Evolutionary conservation across 192 early-diverging fungal genomes (phyloP).

Genomic region (Gryganskiella cystojenkinii): DNA sequence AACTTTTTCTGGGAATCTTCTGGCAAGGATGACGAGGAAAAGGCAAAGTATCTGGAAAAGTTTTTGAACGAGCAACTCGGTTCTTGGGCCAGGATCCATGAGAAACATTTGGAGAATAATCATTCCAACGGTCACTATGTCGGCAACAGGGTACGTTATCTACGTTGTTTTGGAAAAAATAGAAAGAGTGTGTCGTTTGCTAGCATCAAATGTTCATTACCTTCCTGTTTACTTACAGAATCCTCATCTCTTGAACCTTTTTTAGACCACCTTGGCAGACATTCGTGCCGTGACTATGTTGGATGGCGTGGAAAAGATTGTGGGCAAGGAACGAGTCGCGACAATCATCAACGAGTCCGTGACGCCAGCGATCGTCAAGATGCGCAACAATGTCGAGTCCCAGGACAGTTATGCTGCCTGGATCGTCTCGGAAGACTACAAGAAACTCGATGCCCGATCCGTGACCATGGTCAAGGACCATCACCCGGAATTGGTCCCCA

Average conservation of each 20-base stretch:
- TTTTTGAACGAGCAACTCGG: conserved; percentile 15
- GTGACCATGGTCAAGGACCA: conserved; percentile 11
- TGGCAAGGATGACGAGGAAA: conserved; percentile 13
- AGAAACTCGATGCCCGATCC: conserved; percentile 16
- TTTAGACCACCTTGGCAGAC: conserved; percentile 28
- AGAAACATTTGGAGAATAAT: conserved; percentile 25
- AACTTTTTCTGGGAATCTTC: conserved; percentile 36
- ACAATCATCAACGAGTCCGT: conserved; percentile 18
- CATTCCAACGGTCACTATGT: conserved; percentile 31
- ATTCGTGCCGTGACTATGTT: conserved; percentile 26
- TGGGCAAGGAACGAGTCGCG: conserved; percentile 19
- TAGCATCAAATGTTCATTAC: too few relatives aligned
- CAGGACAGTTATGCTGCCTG: conserved; percentile 24
- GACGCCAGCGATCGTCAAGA: conserved; percentile 21
- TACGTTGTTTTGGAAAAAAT: background rate
- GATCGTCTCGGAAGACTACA: conserved; percentile 24
- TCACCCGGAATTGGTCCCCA: conserved; percentile 23
- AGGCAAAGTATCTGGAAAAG: conserved; percentile 19
- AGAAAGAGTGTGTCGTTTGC: too few relatives aligned
- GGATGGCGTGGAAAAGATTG: conserved; percentile 23
- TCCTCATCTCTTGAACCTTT: background rate
- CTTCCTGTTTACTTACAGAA: background rate
- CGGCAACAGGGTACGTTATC: conserved; percentile 21
- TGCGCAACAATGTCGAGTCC: conserved; percentile 17
- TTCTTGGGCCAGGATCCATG: conserved; percentile 18